Conservation (phyloP, 352 stramenopile genomes). For the Blastocystis sp. region DNA sequence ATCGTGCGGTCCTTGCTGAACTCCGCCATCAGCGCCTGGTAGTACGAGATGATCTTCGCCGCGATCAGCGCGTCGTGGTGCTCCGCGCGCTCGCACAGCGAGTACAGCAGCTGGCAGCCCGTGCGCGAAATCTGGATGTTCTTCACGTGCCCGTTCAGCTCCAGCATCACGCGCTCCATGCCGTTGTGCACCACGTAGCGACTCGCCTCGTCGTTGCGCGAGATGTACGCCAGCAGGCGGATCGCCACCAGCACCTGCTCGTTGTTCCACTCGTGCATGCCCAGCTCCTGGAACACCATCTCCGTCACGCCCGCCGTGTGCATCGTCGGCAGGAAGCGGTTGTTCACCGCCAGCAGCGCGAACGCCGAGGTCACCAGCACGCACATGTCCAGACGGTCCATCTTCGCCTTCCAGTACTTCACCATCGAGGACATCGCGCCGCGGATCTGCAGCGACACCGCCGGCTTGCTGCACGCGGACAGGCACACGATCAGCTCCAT, state of each 20-base stretch:
- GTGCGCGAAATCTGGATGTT: slow-evolving; percentile 51
- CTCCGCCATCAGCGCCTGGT: slow-evolving; percentile 56
- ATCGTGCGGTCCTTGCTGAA: slow-evolving; percentile 41
- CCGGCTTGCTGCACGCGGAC: slow-evolving; percentile 44
- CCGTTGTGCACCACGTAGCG: slow-evolving; percentile 60
- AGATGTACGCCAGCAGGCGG: slow-evolving; percentile 52
- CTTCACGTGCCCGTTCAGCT: slow-evolving; percentile 47
- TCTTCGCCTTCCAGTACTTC: slow-evolving; percentile 36
- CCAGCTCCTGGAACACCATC: slow-evolving; percentile 67
- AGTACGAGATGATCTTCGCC: slow-evolving; percentile 65
- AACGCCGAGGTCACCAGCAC: slow-evolving; percentile 38
- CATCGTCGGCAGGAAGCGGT: slow-evolving; percentile 13
- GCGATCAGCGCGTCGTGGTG: slow-evolving; percentile 45
- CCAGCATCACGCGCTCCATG: slow-evolving; percentile 53
- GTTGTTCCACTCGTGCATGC: slow-evolving; percentile 54
- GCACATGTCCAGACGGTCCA: slow-evolving; percentile 50
- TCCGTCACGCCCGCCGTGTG: slow-evolving; percentile 33
- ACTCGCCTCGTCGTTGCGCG: slow-evolving; percentile 36
- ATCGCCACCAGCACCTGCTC: slow-evolving; percentile 51
- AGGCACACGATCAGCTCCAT: slow-evolving; percentile 73
- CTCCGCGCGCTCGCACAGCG: slow-evolving; percentile 60
- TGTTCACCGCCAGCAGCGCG: slow-evolving; percentile 48
- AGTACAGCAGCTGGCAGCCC: slow-evolving; percentile 59
- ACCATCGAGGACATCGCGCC: slow-evolving; percentile 29
- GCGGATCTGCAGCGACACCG: slow-evolving; percentile 26